Evolutionary conservation across 768 basidiomycete species (phyloP).

Genomic region (Fomitopsis pulvina): DNA sequence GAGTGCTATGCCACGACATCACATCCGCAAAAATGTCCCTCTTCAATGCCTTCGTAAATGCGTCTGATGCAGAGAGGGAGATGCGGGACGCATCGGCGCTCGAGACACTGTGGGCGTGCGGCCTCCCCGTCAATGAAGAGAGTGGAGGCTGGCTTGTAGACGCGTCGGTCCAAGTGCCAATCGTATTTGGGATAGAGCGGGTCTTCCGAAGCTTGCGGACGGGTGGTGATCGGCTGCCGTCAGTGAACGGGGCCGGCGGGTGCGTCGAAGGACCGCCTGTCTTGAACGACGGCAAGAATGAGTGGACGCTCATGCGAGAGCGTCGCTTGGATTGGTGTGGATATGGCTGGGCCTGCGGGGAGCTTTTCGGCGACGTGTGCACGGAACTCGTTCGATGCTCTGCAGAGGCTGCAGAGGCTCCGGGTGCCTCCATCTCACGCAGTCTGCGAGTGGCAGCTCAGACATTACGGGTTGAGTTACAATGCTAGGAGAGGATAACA

Average conservation of each 20-base stretch:
- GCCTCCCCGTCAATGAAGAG: constrained; percentile 40
- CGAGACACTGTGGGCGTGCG: constrained; percentile 76
- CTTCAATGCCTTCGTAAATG: constrained; percentile 21
- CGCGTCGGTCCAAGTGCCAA: constrained; percentile 12
- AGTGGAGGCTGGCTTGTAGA: constrained; percentile 3
- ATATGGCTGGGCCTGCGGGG: background rate
- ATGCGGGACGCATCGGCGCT: constrained; percentile 54
- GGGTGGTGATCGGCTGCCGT: constrained; percentile 26
- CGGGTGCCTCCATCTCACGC: constrained; percentile 58
- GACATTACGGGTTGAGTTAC: background rate
- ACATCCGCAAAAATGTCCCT: constrained; percentile 58
- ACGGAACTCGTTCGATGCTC: constrained; percentile 31
- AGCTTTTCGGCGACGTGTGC: constrained; percentile 4
- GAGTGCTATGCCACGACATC: constrained; percentile 50
- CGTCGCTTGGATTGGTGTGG: constrained; percentile 35
- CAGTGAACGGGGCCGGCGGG: constrained; percentile 8
- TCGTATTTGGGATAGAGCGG: constrained; percentile 62
- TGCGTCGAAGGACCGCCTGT: constrained; percentile 19
- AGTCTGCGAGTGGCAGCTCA: constrained; percentile 31
- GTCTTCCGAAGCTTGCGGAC: constrained; percentile 63
- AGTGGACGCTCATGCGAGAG: constrained; percentile 66
- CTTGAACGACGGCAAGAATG: constrained; percentile 44
- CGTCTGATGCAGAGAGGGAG: constrained; percentile 17
- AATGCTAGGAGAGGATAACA: constrained; percentile 23
- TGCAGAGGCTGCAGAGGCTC: constrained; percentile 40